These are phyloP conservation scores for Diaporthe citri DNA, from an alignment of 2,329 filamentous ascomycete genomes.

Conservation along the genomic window DNA sequence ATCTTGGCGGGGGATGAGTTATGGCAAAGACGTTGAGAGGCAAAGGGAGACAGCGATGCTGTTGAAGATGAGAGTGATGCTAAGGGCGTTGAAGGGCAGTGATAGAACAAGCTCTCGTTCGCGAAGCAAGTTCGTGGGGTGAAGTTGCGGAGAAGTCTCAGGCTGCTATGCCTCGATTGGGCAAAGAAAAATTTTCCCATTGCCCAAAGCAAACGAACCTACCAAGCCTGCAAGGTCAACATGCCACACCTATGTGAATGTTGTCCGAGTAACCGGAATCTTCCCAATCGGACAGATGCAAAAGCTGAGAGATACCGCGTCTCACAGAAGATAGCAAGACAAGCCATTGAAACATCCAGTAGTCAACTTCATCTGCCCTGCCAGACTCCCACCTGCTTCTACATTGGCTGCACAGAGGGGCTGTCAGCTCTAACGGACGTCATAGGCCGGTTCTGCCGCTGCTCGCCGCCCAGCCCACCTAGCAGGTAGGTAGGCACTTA, in stretches of 20 bases:
- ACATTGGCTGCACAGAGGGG: background rate
- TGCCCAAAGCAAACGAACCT: constrained; percentile 24
- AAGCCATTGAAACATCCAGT: background rate
- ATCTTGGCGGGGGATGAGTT: constrained; percentile 44
- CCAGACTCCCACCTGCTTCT: background rate
- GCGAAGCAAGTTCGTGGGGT: constrained; percentile 23
- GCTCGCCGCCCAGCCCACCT: background rate
- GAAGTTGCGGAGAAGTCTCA: constrained; percentile 32
- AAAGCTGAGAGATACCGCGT: background rate
- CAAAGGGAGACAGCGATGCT: background rate
- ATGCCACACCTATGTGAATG: background rate
- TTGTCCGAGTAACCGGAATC: constrained; percentile 18
- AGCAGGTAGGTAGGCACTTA: background rate
- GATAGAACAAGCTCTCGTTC: constrained; percentile 9
- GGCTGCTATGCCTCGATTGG: constrained; percentile 29
- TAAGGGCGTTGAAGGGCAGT: background rate
- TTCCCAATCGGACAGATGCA: background rate
- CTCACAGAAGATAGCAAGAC: constrained; percentile 8
- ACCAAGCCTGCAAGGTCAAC: constrained; percentile 3
- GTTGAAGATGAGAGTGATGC: background rate
- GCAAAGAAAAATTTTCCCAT: constrained; percentile 36
- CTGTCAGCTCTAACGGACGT: background rate
- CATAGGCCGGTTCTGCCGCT: constrained; percentile 19
- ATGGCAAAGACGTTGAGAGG: background rate
- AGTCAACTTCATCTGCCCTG: background rate